These are phyloP conservation scores for Penicillium goetzii DNA, from an alignment of 495 filamentous ascomycete species.

Conservation along the genomic window DNA sequence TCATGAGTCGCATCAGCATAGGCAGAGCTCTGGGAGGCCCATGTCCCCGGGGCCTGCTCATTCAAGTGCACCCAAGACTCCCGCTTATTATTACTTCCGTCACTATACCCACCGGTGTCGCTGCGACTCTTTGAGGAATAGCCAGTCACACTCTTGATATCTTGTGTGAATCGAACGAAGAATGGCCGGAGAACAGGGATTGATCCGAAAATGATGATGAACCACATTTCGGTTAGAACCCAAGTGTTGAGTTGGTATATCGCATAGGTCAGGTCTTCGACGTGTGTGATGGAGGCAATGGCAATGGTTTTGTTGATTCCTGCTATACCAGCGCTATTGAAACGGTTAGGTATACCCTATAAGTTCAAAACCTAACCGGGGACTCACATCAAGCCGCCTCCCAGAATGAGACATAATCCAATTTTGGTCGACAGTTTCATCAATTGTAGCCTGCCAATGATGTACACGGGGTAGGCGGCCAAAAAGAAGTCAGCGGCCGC, in stretches of 20 bases:
- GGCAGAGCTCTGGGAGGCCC: slow-evolving; percentile 3
- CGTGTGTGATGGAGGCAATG: slow-evolving; percentile 27
- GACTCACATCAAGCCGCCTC: slow-evolving; percentile 43
- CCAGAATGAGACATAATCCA: slow-evolving; percentile 42
- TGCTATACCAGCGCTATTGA: slow-evolving; percentile 29
- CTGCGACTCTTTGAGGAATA: slow-evolving; percentile 13
- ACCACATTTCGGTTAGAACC: slow-evolving; percentile 37
- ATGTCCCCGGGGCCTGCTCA: slow-evolving; percentile 6
- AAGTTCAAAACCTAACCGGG: neutral
- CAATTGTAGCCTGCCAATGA: slow-evolving; percentile 37
- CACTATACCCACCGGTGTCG: slow-evolving; percentile 4
- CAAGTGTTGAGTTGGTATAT: slow-evolving; percentile 32
- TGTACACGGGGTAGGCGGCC: slow-evolving; percentile 37
- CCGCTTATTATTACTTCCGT: slow-evolving; percentile 8
- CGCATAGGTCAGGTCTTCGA: slow-evolving; percentile 26
- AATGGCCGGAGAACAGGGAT: slow-evolving; percentile 32
- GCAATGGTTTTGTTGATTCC: slow-evolving; percentile 35
- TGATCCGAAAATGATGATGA: slow-evolving; percentile 37
- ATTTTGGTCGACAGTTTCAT: slow-evolving; percentile 39
- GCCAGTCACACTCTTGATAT: slow-evolving; percentile 19
- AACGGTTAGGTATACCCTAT: neutral
- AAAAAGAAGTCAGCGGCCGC: slow-evolving; percentile 39
- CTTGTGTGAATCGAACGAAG: slow-evolving; percentile 28
- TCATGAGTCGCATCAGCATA: neutral
- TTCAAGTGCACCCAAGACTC: slow-evolving; percentile 20